Percentiles rank a stretch among this genome's conserved stretches.
phyloP scores from a whole-genome alignment of 1,139 yeast species.

The Nakaseomyces kungkrabaensis region DNA sequence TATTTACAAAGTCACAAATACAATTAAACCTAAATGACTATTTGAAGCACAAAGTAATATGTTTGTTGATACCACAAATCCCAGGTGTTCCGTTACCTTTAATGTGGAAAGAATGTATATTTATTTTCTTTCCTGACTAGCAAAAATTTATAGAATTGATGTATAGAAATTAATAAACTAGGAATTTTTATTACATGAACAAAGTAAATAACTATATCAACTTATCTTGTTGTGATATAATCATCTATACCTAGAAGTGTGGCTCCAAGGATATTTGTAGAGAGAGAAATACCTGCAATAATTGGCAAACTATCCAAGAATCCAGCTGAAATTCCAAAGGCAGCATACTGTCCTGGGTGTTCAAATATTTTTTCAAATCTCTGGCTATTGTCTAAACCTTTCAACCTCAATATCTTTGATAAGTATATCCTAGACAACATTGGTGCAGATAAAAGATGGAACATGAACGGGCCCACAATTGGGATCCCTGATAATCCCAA shows the following conservation, averaged over 20 bases:
- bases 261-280: conserved; percentile 23
- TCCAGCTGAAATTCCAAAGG: conserved; percentile 25
- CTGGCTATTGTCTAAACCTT: conserved; percentile 17
- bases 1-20: too few relatives aligned
- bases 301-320: conserved; percentile 23
- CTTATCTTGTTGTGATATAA: not conserved
- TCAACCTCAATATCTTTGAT: conserved; percentile 17
- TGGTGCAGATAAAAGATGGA: conserved; percentile 21
- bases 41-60: too few relatives aligned
- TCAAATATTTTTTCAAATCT: conserved; percentile 17
- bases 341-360: conserved; percentile 23
- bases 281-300: conserved; percentile 22
- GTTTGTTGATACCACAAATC: too few relatives aligned
- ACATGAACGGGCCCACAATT: conserved; percentile 24
- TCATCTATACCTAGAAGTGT: conserved; percentile 22
- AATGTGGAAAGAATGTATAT: too few relatives aligned
- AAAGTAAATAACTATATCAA: not conserved
- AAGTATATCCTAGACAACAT: conserved; percentile 21
- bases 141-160: too few relatives aligned
- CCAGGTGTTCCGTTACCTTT: too few relatives aligned
- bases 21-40: too few relatives aligned
- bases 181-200: too few relatives aligned
- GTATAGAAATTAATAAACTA: too few relatives aligned
- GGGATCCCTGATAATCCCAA: conserved; percentile 22
- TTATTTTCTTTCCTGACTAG: too few relatives aligned